Conservation (phyloP, 2,329 filamentous ascomycete genomes). For the Colletotrichum liaoningense region DNA sequence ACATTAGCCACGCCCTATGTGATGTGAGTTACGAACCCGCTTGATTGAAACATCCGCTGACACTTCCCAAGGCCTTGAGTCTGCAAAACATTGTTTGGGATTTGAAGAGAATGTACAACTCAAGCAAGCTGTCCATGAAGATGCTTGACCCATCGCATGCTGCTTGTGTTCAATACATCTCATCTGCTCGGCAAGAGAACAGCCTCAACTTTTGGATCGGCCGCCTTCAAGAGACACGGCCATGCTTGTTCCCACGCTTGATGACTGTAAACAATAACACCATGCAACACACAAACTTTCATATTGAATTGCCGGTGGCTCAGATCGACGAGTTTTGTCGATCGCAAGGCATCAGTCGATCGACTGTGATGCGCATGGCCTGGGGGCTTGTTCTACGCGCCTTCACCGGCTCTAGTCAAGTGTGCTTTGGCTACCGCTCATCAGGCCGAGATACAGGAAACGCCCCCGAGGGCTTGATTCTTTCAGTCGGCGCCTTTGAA, state of each 20-base stretch:
- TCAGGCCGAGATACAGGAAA: slow-evolving; percentile 56
- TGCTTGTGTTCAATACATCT: slow-evolving; percentile 52
- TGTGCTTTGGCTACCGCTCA: slow-evolving; percentile 66
- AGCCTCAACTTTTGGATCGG: slow-evolving; percentile 60
- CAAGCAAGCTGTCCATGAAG: slow-evolving; percentile 48
- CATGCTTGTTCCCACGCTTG: slow-evolving; percentile 60
- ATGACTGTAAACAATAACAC: slow-evolving; percentile 37
- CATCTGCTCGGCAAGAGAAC: slow-evolving; percentile 43
- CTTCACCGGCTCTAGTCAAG: slow-evolving; percentile 63
- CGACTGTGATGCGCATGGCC: slow-evolving; percentile 66
- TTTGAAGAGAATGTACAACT: slow-evolving; percentile 57
- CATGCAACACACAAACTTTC: slow-evolving; percentile 51
- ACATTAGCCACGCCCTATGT: slow-evolving; percentile 63
- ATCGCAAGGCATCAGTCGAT: slow-evolving; percentile 53
- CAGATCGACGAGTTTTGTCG: slow-evolving; percentile 57
- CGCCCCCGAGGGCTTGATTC: slow-evolving; percentile 51
- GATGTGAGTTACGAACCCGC: slow-evolving; percentile 47
- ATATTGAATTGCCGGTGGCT: slow-evolving; percentile 53
- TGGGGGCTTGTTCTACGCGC: slow-evolving; percentile 69
- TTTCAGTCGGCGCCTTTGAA: slow-evolving; percentile 60
- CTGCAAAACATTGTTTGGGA: slow-evolving; percentile 60
- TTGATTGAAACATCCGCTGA: background rate
- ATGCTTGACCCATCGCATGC: slow-evolving; percentile 48
- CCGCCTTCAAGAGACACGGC: slow-evolving; percentile 49
- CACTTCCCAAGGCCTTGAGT: slow-evolving; percentile 43